Evolutionary conservation across 768 basidiomycete genomes (phyloP).

Genomic region (Mycena albidolilacea): DNA sequence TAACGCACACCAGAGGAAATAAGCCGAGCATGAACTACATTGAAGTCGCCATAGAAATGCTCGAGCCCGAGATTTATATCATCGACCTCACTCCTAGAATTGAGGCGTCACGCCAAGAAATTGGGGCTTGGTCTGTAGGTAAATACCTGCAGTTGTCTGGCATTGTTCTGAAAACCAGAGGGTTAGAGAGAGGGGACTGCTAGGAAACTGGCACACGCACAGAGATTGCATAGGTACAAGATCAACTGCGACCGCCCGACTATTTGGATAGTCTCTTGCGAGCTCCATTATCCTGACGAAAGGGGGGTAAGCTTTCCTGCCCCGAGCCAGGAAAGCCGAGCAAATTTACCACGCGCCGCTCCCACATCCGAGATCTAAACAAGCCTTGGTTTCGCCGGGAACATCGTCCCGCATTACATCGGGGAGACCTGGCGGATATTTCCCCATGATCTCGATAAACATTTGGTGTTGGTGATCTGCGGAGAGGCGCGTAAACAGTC

Average conservation of each 20-base stretch:
- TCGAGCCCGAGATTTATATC: constrained; percentile 89
- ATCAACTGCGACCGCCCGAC: constrained; percentile 81
- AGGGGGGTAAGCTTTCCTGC: background rate
- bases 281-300: constrained; percentile 79
- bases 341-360: constrained; percentile 78
- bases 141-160: constrained; percentile 79
- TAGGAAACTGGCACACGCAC: constrained; percentile 57
- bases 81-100: constrained; percentile 81
- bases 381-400: constrained; percentile 71
- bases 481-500: constrained; percentile 21
- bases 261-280: constrained; percentile 80
- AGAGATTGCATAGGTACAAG: constrained; percentile 83
- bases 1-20: constrained; percentile 79
- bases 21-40: constrained; percentile 81
- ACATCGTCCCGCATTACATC: constrained; percentile 73
- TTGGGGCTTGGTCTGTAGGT: constrained; percentile 22
- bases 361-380: constrained; percentile 85
- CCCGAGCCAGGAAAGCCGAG: background rate
- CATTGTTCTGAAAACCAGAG: constrained; percentile 63
- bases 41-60: constrained; percentile 85
- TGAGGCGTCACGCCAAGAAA: constrained; percentile 19
- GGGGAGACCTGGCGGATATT: constrained; percentile 72
- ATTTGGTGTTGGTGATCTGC: constrained; percentile 79
- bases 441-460: constrained; percentile 76
- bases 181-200: constrained; percentile 38